A percentile compares a stretch with the other conserved stretches of the same genome.
Conservation (phyloP, 2,329 filamentous ascomycete species). For the Teratosphaeria epicoccoides region DNA sequence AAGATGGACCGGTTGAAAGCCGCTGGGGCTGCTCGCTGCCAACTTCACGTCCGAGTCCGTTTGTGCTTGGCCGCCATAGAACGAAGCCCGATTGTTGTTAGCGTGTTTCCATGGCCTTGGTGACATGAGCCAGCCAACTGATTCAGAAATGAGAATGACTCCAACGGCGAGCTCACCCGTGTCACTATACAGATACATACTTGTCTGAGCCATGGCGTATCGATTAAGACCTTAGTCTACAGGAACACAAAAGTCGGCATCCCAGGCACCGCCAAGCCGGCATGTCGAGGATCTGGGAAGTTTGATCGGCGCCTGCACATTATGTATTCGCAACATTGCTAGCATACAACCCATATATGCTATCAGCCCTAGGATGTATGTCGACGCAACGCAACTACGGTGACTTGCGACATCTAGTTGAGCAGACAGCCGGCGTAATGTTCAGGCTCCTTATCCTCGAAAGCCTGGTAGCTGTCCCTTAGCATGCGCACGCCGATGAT, state of each 20-base stretch:
- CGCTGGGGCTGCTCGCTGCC: neutral
- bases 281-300: neutral
- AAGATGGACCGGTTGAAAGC: neutral
- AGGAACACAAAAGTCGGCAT: too few species aligned
- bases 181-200: neutral
- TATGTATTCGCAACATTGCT: too few species aligned
- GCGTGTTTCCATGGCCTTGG: neutral
- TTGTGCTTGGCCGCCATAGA: too few species aligned
- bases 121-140: neutral
- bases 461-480: neutral
- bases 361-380: neutral
- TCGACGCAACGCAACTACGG: neutral
- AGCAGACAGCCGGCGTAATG: neutral
- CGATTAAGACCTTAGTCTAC: too few species aligned
- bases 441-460: neutral
- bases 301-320: neutral
- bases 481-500: neutral
- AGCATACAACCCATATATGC: neutral
- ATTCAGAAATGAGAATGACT: neutral
- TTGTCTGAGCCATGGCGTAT: neutral
- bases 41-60: neutral
- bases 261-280: too few species aligned
- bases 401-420: neutral
- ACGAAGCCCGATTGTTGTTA: too few species aligned
- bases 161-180: neutral